Base-by-base conservation (phyloP, 805 yeast genomes). In the Millerozyma acaciae region DNA sequence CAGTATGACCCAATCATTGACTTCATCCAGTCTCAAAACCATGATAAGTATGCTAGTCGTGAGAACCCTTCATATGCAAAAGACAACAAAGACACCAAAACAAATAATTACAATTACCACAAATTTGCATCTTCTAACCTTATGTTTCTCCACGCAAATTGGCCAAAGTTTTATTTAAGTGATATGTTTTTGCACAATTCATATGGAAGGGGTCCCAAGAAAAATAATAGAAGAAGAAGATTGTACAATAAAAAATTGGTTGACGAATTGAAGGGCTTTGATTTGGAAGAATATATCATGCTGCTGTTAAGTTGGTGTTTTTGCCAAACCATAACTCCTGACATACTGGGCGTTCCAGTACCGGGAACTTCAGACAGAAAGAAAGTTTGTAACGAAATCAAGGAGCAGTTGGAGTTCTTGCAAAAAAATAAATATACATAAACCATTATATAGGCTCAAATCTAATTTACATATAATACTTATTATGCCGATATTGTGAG, bases 1-100 rank as follows among this genome's bases (percentile, higher is more conserved):
- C 67, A 60, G 35, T 60, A 57, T 37, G 62, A 61, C 39, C 65
- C 67, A 12, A 48, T 56, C 7, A 34, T 60, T 21, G 66, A 62
- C 39, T 52, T 39, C 34, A 34, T 47, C 17, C 55, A 51, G 38
- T 36, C 43, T 12, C 33, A 14, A 10, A 35, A 30, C 12, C 14
- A 36, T 12, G 40, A 35, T 27, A 31, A 37, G 12, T 43, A 53
- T 30, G 28, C 32, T n/a, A 33, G 22, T 23, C 40, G 41, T 13
- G 43, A 32, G 21, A 34, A 34, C 7, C 50, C 51, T 8, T 47
- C 39, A 19, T 49, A 46, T 29, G 61, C 60, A 12, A 21, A 32
- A 10, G 42, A 47, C 41, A 39, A 42, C 8, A 27, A 24, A n/a
- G 65, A 59, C 32, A 17, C 28, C 5, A 37, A 34, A 3, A 41